These are phyloP conservation scores for Hypoxylon crocopeplum DNA, from an alignment of 495 filamentous ascomycete genomes.

Conservation along the genomic window DNA sequence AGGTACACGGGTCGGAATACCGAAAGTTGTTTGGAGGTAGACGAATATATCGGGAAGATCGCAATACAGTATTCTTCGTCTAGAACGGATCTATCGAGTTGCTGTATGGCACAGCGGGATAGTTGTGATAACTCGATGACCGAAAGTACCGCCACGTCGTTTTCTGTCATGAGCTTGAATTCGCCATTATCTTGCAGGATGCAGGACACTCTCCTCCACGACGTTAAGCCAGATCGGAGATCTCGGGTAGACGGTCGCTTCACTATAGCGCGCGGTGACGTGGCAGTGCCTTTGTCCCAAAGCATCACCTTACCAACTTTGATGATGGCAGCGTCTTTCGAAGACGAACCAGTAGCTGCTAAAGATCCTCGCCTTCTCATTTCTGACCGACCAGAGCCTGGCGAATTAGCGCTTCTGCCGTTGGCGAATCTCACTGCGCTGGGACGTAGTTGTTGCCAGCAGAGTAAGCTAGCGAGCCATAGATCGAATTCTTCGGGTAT, in stretches of 20 bases:
- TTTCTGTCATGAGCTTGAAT: constrained; percentile 87
- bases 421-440: constrained; percentile 38
- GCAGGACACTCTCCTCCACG: constrained; percentile 90
- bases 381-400: constrained; percentile 43
- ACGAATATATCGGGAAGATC: constrained; percentile 82
- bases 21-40: constrained; percentile 66
- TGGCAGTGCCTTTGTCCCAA: constrained; percentile 75
- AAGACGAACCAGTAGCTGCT: constrained; percentile 48
- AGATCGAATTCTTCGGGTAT: constrained; percentile 79
- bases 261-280: constrained; percentile 60
- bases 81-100: constrained; percentile 87
- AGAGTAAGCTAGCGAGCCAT: constrained; percentile 92
- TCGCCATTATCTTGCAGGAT: constrained; percentile 94
- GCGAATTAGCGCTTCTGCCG: constrained; percentile 31
- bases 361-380: constrained; percentile 76
- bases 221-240: constrained; percentile 45
- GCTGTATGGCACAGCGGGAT: constrained; percentile 86
- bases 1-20: constrained; percentile 81
- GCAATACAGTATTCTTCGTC: constrained; percentile 95
- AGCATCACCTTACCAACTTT: constrained; percentile 94
- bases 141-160: constrained; percentile 77
- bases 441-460: constrained; percentile 90
- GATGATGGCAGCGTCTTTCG: constrained; percentile 86
- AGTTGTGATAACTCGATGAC: constrained; percentile 90
- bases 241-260: constrained; percentile 56